A percentile compares a stretch with the other conserved stretches of the same genome.
Evolutionary conservation across 2,329 filamentous ascomycete species (phyloP).

Genomic region (Diaporthe nobilis): DNA sequence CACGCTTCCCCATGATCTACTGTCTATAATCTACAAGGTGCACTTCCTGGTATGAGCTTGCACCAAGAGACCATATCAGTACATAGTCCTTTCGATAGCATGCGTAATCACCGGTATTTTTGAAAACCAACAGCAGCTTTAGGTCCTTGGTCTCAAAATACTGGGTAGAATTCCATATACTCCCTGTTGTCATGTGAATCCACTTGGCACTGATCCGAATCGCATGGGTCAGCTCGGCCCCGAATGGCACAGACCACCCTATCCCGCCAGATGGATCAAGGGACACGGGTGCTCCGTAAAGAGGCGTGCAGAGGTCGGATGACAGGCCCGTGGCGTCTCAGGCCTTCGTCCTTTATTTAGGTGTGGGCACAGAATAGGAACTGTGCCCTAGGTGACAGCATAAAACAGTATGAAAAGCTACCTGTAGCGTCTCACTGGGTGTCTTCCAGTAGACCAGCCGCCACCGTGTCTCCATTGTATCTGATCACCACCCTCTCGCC

Average conservation of each 20-base stretch:
- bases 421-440: slow-evolving; percentile 4
- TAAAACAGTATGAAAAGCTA: not conserved
- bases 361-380: not conserved
- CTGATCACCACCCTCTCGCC: slow-evolving; percentile 86
- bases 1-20: not conserved
- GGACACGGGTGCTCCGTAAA: not conserved
- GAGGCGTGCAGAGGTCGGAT: not conserved
- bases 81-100: not conserved
- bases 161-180: not conserved
- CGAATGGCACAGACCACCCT: slow-evolving; percentile 33
- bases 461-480: slow-evolving; percentile 85
- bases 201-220: not conserved
- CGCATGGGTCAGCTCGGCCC: slow-evolving; percentile 19
- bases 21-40: not conserved
- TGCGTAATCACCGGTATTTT: not conserved
- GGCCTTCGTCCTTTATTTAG: not conserved
- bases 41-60: not conserved
- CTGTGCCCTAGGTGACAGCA: not conserved
- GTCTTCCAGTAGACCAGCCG: slow-evolving; percentile 86
- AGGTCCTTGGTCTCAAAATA: not conserved
- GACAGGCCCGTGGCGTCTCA: slow-evolving; percentile 6
- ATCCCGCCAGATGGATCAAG: not conserved
- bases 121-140: not conserved
- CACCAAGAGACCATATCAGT: not conserved
- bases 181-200: not conserved